Conservation (phyloP, 1,284 basidiomycete species). For the Volvariella volvacea region DNA sequence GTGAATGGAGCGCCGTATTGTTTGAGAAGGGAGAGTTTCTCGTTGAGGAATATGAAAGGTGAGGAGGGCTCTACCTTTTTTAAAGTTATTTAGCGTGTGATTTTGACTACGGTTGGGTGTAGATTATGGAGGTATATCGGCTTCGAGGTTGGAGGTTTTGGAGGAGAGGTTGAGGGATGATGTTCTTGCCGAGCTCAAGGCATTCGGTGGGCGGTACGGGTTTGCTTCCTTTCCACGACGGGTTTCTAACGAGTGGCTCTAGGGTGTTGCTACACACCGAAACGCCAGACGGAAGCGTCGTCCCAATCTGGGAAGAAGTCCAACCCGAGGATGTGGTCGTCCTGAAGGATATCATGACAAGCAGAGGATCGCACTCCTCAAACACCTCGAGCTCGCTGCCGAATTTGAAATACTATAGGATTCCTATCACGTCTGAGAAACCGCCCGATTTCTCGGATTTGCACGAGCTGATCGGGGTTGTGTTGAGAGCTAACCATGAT, state of each 20-base stretch:
- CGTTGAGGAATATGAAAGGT: constrained; percentile 86
- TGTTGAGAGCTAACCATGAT: constrained; percentile 64
- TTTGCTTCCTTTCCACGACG: not conserved
- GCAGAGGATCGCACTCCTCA: constrained; percentile 29
- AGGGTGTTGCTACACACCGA: constrained; percentile 90
- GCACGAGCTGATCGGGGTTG: constrained; percentile 76
- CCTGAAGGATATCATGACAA: constrained; percentile 86
- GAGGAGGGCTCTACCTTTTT: not conserved
- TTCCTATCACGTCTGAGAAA: constrained; percentile 86
- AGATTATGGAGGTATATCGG: constrained; percentile 93
- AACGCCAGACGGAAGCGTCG: constrained; percentile 80
- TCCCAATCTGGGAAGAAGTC: constrained; percentile 95
- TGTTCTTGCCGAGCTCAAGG: constrained; percentile 75
- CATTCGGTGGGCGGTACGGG: constrained; percentile 74
- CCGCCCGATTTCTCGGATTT: constrained; percentile 67
- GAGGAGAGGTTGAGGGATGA: constrained; percentile 92
- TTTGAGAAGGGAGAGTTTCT: constrained; percentile 72
- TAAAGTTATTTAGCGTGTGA: constrained; percentile 1
- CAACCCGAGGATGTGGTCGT: constrained; percentile 74
- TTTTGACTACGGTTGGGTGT: not conserved
- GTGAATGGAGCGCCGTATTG: constrained; percentile 86
- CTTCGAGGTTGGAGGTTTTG: constrained; percentile 78
- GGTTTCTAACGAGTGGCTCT: not conserved
- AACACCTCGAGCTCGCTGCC: constrained; percentile 46
- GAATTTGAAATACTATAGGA: constrained; percentile 76